These are phyloP conservation scores for Phytophthora agathidicida DNA, from an alignment of 352 stramenopile genomes.

Conservation along the genomic window DNA sequence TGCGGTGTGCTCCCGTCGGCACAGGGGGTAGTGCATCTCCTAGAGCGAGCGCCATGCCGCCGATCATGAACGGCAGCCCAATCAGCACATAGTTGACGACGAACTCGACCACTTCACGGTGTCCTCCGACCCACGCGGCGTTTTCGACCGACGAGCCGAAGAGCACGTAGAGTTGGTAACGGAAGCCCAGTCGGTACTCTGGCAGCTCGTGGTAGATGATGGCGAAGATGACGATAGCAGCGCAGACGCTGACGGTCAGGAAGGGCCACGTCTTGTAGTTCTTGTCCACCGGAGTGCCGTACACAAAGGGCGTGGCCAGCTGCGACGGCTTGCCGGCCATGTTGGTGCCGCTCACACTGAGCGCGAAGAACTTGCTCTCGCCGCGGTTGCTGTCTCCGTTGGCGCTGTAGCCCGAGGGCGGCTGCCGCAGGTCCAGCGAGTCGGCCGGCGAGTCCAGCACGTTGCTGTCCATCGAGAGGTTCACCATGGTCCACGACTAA, in stretches of 20 bases:
- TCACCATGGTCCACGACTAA: slow-evolving; percentile 37
- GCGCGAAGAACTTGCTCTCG: slow-evolving; percentile 78
- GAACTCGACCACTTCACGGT: slow-evolving; percentile 81
- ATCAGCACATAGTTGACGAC: slow-evolving; percentile 75
- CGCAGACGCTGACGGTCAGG: slow-evolving; percentile 55
- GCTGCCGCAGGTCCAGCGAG: slow-evolving; percentile 35
- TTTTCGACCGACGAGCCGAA: slow-evolving; percentile 61
- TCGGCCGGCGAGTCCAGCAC: slow-evolving; percentile 46
- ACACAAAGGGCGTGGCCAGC: slow-evolving; percentile 72
- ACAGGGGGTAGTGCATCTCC: slow-evolving; percentile 76
- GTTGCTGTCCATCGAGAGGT: slow-evolving; percentile 51
- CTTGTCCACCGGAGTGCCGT: slow-evolving; percentile 78
- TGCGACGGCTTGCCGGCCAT: slow-evolving; percentile 51
- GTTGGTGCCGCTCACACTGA: slow-evolving; percentile 61
- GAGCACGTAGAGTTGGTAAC: slow-evolving; percentile 66
- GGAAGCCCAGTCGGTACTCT: slow-evolving; percentile 69
- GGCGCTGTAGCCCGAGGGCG: slow-evolving; percentile 24
- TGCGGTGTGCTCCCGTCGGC: slow-evolving; percentile 71
- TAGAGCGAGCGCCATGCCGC: slow-evolving; percentile 64
- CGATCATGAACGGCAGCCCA: slow-evolving; percentile 76
- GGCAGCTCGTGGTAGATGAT: slow-evolving; percentile 80
- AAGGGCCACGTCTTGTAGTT: slow-evolving; percentile 88
- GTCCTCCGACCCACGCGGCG: slow-evolving; percentile 68
- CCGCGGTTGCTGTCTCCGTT: slow-evolving; percentile 41
- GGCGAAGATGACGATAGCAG: slow-evolving; percentile 54